phyloP scores from a whole-genome alignment of 768 basidiomycete species.

The Tephrocybe sp. region DNA sequence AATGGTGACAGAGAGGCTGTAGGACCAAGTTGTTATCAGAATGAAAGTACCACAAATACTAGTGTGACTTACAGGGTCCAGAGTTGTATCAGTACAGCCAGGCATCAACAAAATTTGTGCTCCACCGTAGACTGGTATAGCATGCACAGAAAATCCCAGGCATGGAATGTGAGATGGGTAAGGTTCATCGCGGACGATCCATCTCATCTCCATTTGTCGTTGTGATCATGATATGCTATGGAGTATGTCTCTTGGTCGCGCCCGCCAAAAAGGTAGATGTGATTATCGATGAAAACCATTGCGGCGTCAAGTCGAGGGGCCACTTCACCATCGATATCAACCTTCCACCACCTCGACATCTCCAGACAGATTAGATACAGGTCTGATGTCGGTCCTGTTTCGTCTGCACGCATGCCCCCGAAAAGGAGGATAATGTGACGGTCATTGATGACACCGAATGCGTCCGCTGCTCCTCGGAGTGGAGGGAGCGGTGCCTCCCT shows the following conservation, averaged over 20 bases:
- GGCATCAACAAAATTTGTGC: constrained; percentile 1
- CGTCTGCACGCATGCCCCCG: neutral
- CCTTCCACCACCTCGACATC: constrained; percentile 4
- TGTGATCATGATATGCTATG: constrained; percentile 7
- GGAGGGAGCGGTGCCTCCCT: neutral
- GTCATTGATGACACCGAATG: neutral
- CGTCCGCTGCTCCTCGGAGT: neutral
- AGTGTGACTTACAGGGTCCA: neutral
- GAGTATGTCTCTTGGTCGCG: constrained; percentile 5
- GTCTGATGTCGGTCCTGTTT: neutral
- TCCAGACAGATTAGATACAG: constrained; percentile 3
- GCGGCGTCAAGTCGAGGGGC: neutral
- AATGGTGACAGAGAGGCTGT: neutral
- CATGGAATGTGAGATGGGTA: constrained; percentile 11
- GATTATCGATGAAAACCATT: constrained; percentile 7
- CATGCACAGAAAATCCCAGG: neutral
- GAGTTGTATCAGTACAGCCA: neutral
- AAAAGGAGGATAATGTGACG: constrained; percentile 3
- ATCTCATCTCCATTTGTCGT: constrained; percentile 6
- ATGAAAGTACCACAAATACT: neutral
- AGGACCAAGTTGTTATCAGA: neutral
- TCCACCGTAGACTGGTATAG: neutral
- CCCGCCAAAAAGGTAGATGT: constrained; percentile 13
- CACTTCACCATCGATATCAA: neutral
- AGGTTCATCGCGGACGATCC: constrained; percentile 13